Evolutionary conservation across 2,329 filamentous ascomycete species (phyloP).

Genomic region (Pyricularia grisea): DNA sequence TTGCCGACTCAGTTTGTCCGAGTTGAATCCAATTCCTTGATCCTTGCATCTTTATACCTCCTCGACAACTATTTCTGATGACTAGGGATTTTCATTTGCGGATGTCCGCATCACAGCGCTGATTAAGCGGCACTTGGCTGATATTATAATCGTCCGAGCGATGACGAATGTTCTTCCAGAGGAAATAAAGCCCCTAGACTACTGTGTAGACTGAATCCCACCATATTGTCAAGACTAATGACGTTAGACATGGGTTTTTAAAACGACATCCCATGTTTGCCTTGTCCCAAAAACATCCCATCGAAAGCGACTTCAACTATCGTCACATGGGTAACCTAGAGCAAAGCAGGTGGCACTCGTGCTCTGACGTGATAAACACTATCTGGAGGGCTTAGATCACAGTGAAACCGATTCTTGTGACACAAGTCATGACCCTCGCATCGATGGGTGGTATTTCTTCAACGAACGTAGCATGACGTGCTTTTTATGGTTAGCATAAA

Average conservation of each 20-base stretch:
- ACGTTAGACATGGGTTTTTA: background rate
- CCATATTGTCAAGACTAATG: background rate
- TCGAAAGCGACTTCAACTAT: background rate
- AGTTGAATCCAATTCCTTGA: background rate
- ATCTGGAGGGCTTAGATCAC: background rate
- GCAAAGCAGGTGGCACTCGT: background rate
- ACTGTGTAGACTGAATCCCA: too few relatives aligned
- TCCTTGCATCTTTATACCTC: background rate
- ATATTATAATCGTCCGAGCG: background rate
- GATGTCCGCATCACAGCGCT: background rate
- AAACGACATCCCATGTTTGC: background rate
- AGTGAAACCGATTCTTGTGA: background rate
- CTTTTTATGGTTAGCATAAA: background rate
- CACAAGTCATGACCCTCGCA: background rate
- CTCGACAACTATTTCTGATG: background rate
- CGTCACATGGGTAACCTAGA: background rate
- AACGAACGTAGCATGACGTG: too few relatives aligned
- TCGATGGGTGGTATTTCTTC: too few relatives aligned
- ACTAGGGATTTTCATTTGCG: background rate
- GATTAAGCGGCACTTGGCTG: background rate
- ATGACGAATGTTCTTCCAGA: background rate
- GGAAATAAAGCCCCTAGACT: too few relatives aligned
- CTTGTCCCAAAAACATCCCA: background rate
- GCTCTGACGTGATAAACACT: background rate
- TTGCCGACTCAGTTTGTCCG: background rate